Percentiles rank a stretch among this genome's conserved stretches.
Evolutionary conservation across 164 flowering plant genomes (phyloP).

Genomic region (Buxus sempervirens): DNA sequence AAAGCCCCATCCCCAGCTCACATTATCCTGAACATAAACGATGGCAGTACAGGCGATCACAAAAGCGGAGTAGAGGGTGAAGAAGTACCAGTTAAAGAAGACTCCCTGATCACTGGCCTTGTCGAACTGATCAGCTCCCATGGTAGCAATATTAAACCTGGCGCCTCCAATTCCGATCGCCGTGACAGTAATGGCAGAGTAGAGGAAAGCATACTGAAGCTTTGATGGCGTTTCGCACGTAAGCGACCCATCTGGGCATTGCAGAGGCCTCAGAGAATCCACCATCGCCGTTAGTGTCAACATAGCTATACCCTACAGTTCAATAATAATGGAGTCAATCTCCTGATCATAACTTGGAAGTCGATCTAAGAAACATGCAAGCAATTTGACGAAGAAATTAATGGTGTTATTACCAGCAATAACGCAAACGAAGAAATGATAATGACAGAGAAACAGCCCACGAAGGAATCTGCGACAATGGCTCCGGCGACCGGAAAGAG

Average conservation of each 20-base stretch:
- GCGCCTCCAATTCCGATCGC: constrained; percentile 26
- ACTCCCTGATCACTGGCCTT: constrained; percentile 23
- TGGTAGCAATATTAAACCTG: constrained; percentile 33
- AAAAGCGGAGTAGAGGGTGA: constrained; percentile 19
- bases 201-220: not conserved
- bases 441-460: constrained; percentile 37
- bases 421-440: constrained; percentile 26
- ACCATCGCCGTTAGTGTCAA: constrained; percentile 14
- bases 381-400: not conserved
- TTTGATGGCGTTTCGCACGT: constrained; percentile 18
- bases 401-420: constrained; percentile 26
- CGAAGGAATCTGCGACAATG: constrained; percentile 39
- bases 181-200: not conserved
- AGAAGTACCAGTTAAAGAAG: constrained; percentile 58
- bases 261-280: constrained; percentile 22
- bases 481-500: constrained; percentile 39
- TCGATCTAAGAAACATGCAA: not conserved
- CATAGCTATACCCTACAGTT: constrained; percentile 21
- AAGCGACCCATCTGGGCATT: constrained; percentile 14
- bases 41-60: constrained; percentile 22
- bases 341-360: not conserved
- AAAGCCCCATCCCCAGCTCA: constrained; percentile 46
- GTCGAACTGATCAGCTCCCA: constrained; percentile 49
- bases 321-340: no score
- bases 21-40: constrained; percentile 48